A percentile compares a stretch with the other conserved stretches of the same genome.
These are phyloP conservation scores for Diplodia corticola DNA, from an alignment of 2,329 filamentous ascomycete genomes.

Conservation along the genomic window DNA sequence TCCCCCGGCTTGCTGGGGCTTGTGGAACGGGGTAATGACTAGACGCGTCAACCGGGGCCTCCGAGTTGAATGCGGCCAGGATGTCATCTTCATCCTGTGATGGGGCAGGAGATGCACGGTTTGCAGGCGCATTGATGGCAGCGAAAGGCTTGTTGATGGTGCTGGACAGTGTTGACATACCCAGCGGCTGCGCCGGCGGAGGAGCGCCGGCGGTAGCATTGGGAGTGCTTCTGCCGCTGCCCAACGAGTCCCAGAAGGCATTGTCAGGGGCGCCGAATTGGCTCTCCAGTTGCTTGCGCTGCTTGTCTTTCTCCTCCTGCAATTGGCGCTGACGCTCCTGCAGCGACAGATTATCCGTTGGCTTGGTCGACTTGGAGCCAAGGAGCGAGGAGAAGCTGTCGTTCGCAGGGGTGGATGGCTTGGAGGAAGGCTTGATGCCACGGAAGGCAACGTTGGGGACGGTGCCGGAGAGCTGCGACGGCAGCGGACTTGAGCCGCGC, in stretches of 20 bases:
- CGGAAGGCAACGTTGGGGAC: conserved; percentile 31
- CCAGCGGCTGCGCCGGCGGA: conserved; percentile 29
- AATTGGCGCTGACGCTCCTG: conserved; percentile 67
- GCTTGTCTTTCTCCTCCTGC: conserved; percentile 73
- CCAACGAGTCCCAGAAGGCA: conserved; percentile 75
- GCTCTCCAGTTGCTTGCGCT: conserved; percentile 69
- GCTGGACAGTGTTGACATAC: conserved; percentile 44
- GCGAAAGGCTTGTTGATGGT: conserved; percentile 44
- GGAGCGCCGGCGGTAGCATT: conserved; percentile 40
- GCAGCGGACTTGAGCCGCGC: conserved; percentile 43
- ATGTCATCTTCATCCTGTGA: conserved; percentile 57
- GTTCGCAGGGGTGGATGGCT: conserved; percentile 51
- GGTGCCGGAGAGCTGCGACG: conserved; percentile 41
- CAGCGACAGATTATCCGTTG: conserved; percentile 68
- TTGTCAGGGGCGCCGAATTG: conserved; percentile 70
- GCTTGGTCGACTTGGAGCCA: conserved; percentile 61
- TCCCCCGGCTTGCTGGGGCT: conserved; percentile 33
- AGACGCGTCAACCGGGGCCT: conserved; percentile 59
- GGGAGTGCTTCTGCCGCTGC: conserved; percentile 52
- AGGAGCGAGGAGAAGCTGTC: conserved; percentile 81
- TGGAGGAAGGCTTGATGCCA: conserved; percentile 51
- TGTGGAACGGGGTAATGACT: conserved; percentile 57
- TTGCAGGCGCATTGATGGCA: conserved; percentile 34
- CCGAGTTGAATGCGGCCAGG: conserved; percentile 61
- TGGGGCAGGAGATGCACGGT: conserved; percentile 25